Conservation (phyloP, 2,329 filamentous ascomycete species). For the Xylariales sp. region DNA sequence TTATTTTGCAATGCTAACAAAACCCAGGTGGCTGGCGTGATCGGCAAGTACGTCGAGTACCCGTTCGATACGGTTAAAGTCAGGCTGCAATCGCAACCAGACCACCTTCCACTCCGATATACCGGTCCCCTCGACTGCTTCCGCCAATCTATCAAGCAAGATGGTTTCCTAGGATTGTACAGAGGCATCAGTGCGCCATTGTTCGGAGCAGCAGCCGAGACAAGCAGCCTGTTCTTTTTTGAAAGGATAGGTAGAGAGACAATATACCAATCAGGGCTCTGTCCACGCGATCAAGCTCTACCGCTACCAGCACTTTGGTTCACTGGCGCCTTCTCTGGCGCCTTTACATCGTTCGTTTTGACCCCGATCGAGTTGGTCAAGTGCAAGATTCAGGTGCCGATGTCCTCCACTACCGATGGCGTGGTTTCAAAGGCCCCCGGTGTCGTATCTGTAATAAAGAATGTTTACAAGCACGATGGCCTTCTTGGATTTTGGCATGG, state of each 20-base stretch:
- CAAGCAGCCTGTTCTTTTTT: constrained; percentile 88
- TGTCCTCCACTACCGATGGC: constrained; percentile 30
- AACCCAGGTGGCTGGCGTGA: constrained; percentile 69
- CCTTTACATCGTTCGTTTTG: constrained; percentile 83
- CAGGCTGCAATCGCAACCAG: constrained; percentile 90
- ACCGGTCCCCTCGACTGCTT: constrained; percentile 90
- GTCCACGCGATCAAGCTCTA: constrained; percentile 52
- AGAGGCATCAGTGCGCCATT: constrained; percentile 90
- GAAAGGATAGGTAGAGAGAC: constrained; percentile 70
- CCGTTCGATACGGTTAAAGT: constrained; percentile 99
- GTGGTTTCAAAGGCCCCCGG: constrained; percentile 45
- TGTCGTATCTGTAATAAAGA: constrained; percentile 67
- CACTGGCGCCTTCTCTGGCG: constrained; percentile 82
- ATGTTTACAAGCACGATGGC: constrained; percentile 80
- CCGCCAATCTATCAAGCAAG: constrained; percentile 72
- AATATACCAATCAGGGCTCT: constrained; percentile 49
- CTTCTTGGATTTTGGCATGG: constrained; percentile 90
- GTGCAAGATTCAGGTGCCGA: constrained; percentile 90
- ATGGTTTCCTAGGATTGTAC: constrained; percentile 81
- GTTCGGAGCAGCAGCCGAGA: constrained; percentile 87
- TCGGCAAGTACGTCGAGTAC: constrained; percentile 96
- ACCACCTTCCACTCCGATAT: constrained; percentile 76
- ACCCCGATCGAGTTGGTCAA: constrained; percentile 97
- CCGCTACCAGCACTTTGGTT: constrained; percentile 71
- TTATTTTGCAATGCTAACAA: constrained; percentile 10